Evolutionary conservation across 2,329 filamentous ascomycete genomes (phyloP).

Genomic region (Penicillium sp.): DNA sequence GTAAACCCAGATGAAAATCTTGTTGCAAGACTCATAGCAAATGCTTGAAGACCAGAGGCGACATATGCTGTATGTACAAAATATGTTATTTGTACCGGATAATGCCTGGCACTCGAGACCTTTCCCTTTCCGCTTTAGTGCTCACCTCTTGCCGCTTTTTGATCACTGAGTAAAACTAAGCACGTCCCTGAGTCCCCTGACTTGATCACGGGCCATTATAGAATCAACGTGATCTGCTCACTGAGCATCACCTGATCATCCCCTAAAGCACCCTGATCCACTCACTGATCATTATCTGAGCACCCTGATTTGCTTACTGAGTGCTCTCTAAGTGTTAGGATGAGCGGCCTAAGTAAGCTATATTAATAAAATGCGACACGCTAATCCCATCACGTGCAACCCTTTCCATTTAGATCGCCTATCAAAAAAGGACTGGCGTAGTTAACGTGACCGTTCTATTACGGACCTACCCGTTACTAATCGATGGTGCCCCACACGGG

Average conservation of each 20-base stretch:
- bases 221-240: neutral
- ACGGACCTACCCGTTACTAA: too few species aligned
- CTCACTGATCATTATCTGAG: neutral
- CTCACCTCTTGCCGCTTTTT: neutral
- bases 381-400: neutral
- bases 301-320: neutral
- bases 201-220: neutral
- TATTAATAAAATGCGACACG: constrained; percentile 4
- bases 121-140: neutral
- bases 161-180: neutral
- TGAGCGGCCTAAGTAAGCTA: neutral
- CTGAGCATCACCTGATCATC: neutral
- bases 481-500: too few species aligned
- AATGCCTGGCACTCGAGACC: neutral
- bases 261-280: neutral
- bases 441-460: too few species aligned
- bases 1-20: too few species aligned
- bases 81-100: neutral
- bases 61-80: too few species aligned
- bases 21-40: too few species aligned
- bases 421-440: neutral
- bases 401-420: neutral
- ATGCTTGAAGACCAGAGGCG: too few species aligned
- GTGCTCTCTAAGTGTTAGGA: neutral
- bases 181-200: neutral